Evolutionary conservation across 306 rosid species (phyloP).

Genomic region (Gillenia trifoliata): DNA sequence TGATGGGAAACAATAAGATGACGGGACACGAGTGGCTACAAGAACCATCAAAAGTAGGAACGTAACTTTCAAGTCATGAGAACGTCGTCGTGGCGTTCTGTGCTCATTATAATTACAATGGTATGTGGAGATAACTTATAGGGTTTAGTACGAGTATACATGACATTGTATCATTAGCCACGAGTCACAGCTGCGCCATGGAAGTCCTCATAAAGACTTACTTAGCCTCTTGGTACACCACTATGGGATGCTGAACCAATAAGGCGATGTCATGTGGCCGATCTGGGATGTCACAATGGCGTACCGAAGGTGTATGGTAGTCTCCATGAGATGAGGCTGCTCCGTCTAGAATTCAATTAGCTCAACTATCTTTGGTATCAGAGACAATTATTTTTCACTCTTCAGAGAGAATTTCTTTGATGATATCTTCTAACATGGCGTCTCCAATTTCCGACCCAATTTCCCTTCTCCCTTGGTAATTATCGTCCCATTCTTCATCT

Average conservation of each 20-base stretch:
- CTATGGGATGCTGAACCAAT: background rate
- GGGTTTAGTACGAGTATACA: too few relatives aligned
- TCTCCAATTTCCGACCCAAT: constrained; percentile 51
- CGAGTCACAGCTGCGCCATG: background rate
- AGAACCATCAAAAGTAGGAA: too few relatives aligned
- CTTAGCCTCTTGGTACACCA: background rate
- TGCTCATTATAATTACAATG: too few relatives aligned
- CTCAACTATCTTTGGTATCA: background rate
- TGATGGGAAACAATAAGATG: too few relatives aligned
- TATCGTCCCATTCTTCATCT: constrained; percentile 44
- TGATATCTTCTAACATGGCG: constrained; percentile 46
- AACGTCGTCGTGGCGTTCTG: too few relatives aligned
- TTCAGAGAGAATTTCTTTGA: constrained; percentile 39
- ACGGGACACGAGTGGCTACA: too few relatives aligned
- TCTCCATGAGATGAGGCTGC: background rate
- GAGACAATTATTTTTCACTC: background rate
- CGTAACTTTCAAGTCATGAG: too few relatives aligned
- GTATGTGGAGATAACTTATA: too few relatives aligned
- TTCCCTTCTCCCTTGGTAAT: constrained; percentile 36
- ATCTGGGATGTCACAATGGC: background rate
- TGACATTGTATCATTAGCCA: too few relatives aligned
- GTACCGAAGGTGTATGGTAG: background rate
- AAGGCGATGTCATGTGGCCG: background rate
- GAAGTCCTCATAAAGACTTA: background rate
- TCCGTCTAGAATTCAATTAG: background rate